phyloP scores from a whole-genome alignment of 2,329 filamentous ascomycete species.

The Fusarium sp. region DNA sequence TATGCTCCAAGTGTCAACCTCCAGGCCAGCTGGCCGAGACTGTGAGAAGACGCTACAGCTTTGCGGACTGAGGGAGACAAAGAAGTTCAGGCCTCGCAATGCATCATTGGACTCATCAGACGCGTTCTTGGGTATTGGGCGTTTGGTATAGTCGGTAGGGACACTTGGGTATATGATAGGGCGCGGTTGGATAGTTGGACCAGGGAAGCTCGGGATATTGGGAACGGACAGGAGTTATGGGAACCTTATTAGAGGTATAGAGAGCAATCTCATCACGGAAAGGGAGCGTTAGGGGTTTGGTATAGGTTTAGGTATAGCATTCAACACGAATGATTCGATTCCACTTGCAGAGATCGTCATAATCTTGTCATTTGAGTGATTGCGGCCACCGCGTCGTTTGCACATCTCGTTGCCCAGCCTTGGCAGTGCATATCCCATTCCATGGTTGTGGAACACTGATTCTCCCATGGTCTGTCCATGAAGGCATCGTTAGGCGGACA shows the following conservation, averaged over 20 bases:
- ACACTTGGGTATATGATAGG: neutral
- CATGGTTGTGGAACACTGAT: neutral
- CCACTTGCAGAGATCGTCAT: neutral
- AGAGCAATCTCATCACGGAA: neutral
- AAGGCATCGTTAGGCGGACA: neutral
- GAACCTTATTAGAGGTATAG: neutral
- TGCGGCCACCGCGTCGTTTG: neutral
- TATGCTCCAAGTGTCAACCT: constrained; percentile 38
- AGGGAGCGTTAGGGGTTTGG: neutral
- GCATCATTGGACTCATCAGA: neutral
- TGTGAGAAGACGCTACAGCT: constrained; percentile 31
- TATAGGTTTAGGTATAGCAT: neutral
- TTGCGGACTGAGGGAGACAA: constrained; percentile 9
- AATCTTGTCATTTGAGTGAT: neutral
- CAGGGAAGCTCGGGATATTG: neutral
- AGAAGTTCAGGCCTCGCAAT: too few relatives aligned
- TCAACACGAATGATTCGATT: neutral
- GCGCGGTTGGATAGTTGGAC: neutral
- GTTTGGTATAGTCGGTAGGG: neutral
- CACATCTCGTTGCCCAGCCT: neutral
- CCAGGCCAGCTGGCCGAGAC: constrained; percentile 33
- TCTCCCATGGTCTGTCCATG: neutral
- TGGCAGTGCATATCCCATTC: neutral
- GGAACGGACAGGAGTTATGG: neutral
- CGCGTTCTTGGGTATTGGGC: neutral